Base-by-base conservation (phyloP, 2,329 filamentous ascomycete species). In the Ophiosphaerella narmari region DNA sequence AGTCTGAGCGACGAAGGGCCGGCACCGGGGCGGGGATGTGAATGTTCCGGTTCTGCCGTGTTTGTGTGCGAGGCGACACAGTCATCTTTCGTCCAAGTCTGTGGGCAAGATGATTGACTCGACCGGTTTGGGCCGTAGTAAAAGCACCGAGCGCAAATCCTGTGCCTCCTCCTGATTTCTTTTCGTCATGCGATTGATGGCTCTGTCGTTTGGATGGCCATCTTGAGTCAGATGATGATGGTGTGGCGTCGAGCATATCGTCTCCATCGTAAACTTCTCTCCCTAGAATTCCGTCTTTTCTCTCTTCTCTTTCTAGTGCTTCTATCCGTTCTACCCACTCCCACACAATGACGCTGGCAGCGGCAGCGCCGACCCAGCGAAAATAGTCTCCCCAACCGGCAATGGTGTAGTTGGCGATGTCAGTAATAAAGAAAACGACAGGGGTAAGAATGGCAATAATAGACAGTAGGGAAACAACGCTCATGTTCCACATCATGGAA, bases 301-400 rank as follows among this genome's bases (percentile, higher is more conserved):
- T 91, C 71, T 96, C 91, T 71, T 96, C 91, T 60, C 92, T 85
- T 76, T 97, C 92, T 54, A 96, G 74, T 0, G 91, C 90, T 71
- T 97, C 92, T 41, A 97, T 97, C 23, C 92, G 84, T 73, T 97
- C 92, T 3, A 97, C 92, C 92, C 92, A 97, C 73, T 97, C 92
- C 92, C 92, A 97, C 2, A 97, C 92, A 18, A 96, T 90, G n/a
- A 96, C 92, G 74, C 91, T 96, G 24, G 92, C 92, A 1, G 91
- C 91, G 0, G 92, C 91, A 1, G 91, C 91, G 40, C 92, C 92
- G n/a, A 96, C 92, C 92, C 92, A 97, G 65, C 91, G 82, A 39
- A 96, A 92, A 67, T 96, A 97, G 67, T 96, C 92, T 67, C 92
- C 92, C 92, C 92, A 97, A 7, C 89, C 90, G 34, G 90, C 90